Conservation (phyloP, 345 rosid genomes). For the Rhodamnia argentea region DNA sequence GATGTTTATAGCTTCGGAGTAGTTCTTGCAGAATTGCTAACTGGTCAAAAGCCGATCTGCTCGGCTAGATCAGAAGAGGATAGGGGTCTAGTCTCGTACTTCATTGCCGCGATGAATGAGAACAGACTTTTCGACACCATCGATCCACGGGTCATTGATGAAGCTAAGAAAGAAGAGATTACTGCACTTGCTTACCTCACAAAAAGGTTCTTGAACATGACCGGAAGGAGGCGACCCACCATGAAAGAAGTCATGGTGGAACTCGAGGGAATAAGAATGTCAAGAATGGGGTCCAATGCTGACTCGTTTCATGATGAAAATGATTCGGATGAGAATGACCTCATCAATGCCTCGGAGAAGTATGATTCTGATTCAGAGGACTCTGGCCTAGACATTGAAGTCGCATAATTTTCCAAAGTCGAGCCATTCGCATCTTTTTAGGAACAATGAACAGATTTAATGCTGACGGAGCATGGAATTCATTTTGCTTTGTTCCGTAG, state of each 20-base stretch:
- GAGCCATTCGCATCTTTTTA: too few relatives aligned
- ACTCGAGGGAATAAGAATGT: not conserved
- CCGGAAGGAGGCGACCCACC: slow-evolving; percentile 1
- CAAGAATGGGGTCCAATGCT: not conserved
- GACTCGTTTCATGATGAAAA: too few relatives aligned
- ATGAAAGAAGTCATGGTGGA: slow-evolving; percentile 7
- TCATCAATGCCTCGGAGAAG: too few relatives aligned
- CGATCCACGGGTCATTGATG: not conserved
- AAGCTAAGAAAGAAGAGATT: not conserved
- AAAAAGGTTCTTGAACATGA: slow-evolving; percentile 1
- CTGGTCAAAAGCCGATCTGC: slow-evolving; percentile 1
- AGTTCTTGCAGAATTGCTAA: slow-evolving; percentile 3
- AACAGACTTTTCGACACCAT: not conserved
- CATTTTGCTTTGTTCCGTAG: too few relatives aligned
- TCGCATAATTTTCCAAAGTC: too few relatives aligned
- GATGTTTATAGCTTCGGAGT: slow-evolving; percentile 18
- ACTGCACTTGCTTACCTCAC: slow-evolving; percentile 1
- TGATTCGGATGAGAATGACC: too few relatives aligned
- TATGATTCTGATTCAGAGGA: too few relatives aligned
- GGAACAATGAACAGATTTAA: too few relatives aligned
- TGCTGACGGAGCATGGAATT: too few relatives aligned
- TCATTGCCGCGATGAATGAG: slow-evolving; percentile 2
- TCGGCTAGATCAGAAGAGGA: not conserved
- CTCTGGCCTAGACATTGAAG: too few relatives aligned
- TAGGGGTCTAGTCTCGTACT: not conserved